Conservation (phyloP, 805 yeast genomes). For the Lipomyces starkeyi region DNA sequence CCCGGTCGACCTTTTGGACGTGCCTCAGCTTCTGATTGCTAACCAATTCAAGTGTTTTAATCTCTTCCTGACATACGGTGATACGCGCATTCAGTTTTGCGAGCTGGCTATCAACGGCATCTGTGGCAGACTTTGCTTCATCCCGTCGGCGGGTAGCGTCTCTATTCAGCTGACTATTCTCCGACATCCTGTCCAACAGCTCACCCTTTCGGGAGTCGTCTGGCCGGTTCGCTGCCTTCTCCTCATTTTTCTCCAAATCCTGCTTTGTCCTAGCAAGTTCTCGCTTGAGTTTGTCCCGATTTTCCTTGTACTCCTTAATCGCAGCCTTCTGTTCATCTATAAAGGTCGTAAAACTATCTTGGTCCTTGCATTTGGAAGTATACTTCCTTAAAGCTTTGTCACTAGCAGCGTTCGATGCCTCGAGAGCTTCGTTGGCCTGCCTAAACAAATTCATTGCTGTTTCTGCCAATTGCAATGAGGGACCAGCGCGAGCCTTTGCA, state of each 20-base stretch:
- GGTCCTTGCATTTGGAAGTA: not conserved
- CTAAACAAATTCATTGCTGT: conserved; percentile 45
- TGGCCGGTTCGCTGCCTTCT: not conserved
- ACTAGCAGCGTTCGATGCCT: conserved; percentile 40
- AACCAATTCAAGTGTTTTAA: conserved; percentile 6
- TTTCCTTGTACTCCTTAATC: conserved; percentile 5
- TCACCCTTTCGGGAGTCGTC: conserved; percentile 7
- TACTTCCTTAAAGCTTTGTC: conserved; percentile 42
- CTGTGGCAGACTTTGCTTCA: not conserved
- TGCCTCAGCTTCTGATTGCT: conserved; percentile 14
- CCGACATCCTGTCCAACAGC: not conserved
- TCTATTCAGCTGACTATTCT: not conserved
- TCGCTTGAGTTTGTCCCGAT: conserved; percentile 50
- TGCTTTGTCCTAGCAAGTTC: conserved; percentile 10
- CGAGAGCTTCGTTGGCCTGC: conserved; percentile 48
- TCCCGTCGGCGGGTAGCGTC: not conserved
- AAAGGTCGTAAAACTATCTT: conserved; percentile 16
- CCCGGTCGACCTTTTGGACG: conserved; percentile 40
- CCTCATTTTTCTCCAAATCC: conserved; percentile 12
- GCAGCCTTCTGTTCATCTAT: conserved; percentile 11
- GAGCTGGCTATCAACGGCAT: conserved; percentile 1
- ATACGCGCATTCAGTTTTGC: not conserved
- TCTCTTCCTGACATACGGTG: not conserved
- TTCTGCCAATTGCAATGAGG: conserved; percentile 48
- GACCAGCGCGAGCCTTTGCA: conserved; percentile 19